Evolutionary conservation across 768 basidiomycete genomes (phyloP).

Genomic region (Infundibulicybe gibba): DNA sequence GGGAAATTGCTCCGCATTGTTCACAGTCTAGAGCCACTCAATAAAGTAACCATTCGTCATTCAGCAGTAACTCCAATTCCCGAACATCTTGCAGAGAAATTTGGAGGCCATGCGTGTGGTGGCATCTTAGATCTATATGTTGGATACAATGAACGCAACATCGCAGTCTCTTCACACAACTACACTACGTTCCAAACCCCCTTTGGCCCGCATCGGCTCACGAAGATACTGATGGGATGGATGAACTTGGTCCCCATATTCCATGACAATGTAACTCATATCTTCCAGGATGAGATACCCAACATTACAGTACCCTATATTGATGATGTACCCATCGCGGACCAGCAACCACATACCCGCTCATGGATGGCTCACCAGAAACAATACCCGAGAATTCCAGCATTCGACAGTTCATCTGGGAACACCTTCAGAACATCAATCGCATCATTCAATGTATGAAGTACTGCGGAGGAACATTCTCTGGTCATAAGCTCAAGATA

Average conservation of each 20-base stretch:
- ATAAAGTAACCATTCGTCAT: slow-evolving; percentile 30
- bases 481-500: slow-evolving; percentile 22
- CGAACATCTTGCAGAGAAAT: slow-evolving; percentile 27
- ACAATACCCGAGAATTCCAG: slow-evolving; percentile 23
- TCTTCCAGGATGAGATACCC: slow-evolving; percentile 27
- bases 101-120: slow-evolving; percentile 25
- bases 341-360: slow-evolving; percentile 20
- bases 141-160: slow-evolving; percentile 28
- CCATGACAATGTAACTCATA: slow-evolving; percentile 16
- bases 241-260: slow-evolving; percentile 21
- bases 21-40: slow-evolving; percentile 33
- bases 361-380: slow-evolving; percentile 16
- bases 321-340: slow-evolving; percentile 28
- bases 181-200: slow-evolving; percentile 39
- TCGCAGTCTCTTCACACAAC: slow-evolving; percentile 26
- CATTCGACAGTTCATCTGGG: slow-evolving; percentile 29
- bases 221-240: slow-evolving; percentile 33
- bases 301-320: slow-evolving; percentile 20
- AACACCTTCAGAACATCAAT: slow-evolving; percentile 25
- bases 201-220: slow-evolving; percentile 20
- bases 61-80: slow-evolving; percentile 27
- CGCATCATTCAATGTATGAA: slow-evolving; percentile 22
- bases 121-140: slow-evolving; percentile 30
- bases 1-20: slow-evolving; percentile 28
- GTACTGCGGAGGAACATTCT: slow-evolving; percentile 26